phyloP scores from a whole-genome alignment of 441 rosid genomes.

The Populus hybrid region DNA sequence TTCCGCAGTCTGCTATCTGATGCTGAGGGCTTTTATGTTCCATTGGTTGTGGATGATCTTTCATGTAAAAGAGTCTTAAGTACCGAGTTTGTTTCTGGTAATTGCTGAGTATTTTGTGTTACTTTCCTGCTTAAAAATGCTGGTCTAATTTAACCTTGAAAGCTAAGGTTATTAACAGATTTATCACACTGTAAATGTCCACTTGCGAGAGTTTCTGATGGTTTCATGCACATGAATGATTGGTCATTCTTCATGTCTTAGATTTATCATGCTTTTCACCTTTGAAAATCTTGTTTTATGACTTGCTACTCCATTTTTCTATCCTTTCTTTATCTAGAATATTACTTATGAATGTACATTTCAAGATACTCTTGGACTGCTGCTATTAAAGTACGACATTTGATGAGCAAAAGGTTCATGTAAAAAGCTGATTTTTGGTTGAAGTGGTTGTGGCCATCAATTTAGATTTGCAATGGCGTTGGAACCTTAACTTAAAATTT shows the following conservation, averaged over 20 bases:
- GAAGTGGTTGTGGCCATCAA: background rate
- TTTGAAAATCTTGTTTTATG: background rate
- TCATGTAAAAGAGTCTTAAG: constrained; percentile 84
- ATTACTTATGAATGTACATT: constrained; percentile 50
- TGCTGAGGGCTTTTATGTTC: constrained; percentile 70
- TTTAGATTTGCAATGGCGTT: background rate
- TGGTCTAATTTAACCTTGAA: background rate
- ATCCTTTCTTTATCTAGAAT: background rate
- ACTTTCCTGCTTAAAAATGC: constrained; percentile 7
- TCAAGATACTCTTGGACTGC: background rate
- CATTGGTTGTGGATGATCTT: constrained; percentile 64
- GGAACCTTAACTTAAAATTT: background rate
- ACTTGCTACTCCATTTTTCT: background rate
- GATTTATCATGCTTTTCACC: background rate
- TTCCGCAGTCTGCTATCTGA: constrained; percentile 54
- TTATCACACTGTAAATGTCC: constrained; percentile 1
- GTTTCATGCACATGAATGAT: background rate
- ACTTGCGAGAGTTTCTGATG: constrained; percentile 7
- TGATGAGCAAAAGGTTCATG: background rate
- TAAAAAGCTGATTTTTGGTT: background rate
- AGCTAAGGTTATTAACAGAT: background rate
- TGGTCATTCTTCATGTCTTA: background rate
- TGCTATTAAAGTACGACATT: background rate
- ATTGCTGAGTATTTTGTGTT: background rate
- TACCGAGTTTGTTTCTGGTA: constrained; percentile 84